Evolutionary conservation across 768 basidiomycete genomes (phyloP).

Genomic region (Clitopilus passeckerianus): DNA sequence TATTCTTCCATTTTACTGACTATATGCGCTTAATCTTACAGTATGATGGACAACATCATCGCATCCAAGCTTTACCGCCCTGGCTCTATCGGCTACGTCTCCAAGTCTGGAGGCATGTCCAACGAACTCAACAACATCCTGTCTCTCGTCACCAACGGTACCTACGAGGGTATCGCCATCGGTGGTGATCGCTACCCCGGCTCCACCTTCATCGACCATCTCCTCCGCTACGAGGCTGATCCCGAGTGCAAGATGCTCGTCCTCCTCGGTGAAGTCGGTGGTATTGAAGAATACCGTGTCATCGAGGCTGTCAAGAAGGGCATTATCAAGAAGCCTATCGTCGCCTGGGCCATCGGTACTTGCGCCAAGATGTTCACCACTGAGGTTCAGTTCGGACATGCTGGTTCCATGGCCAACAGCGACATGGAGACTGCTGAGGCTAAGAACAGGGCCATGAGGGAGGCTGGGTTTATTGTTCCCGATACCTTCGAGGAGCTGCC

Average conservation of each 20-base stretch:
- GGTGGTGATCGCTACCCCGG: slow-evolving; percentile 99
- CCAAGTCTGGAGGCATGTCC: slow-evolving; percentile 99
- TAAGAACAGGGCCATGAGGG: slow-evolving; percentile 94
- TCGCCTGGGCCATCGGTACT: slow-evolving; percentile 99
- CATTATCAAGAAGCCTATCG: slow-evolving; percentile 95
- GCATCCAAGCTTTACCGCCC: slow-evolving; percentile 97
- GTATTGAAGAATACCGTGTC: slow-evolving; percentile 98
- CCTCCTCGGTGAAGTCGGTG: slow-evolving; percentile 97
- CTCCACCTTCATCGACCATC: slow-evolving; percentile 97
- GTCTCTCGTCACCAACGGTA: slow-evolving; percentile 92
- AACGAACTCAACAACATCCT: slow-evolving; percentile 99
- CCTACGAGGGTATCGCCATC: slow-evolving; percentile 99
- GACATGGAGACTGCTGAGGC: slow-evolving; percentile 97
- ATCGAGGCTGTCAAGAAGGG: slow-evolving; percentile 96
- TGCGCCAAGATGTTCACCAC: slow-evolving; percentile 99
- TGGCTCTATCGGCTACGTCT: slow-evolving; percentile 97
- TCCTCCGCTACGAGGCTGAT: slow-evolving; percentile 95
- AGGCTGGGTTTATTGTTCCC: slow-evolving; percentile 93
- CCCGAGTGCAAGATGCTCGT: slow-evolving; percentile 99
- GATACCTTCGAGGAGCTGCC: slow-evolving; percentile 98
- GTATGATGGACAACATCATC: slow-evolving; percentile 99
- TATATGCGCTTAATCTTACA: slow-evolving; percentile 17
- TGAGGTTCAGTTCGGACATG: slow-evolving; percentile 99
- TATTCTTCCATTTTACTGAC: slow-evolving; percentile 2
- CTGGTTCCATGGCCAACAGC: slow-evolving; percentile 97